Evolutionary conservation across 108 stramenopile genomes (phyloP), one percentile per base, ranked within the genome.

Genomic region (Licmophora abbreviata): DNA sequence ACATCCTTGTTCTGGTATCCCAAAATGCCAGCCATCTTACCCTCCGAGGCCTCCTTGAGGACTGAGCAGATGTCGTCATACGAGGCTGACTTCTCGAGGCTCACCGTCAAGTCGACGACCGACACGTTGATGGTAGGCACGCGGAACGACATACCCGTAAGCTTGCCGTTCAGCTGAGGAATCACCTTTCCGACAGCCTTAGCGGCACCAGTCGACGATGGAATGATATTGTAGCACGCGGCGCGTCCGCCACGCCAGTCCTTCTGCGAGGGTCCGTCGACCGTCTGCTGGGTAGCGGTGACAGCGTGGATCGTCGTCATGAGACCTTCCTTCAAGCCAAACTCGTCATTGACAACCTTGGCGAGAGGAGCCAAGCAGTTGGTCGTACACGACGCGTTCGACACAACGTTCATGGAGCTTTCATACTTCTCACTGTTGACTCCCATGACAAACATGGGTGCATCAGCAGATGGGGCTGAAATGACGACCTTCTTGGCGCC

Each of bases 261-360:
- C 92, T 96, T 98, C 68, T 92, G 85, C 68, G 87, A 85, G 14
- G 97, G 94, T 33, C 93, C 93, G 73, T 98, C 97, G 35, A 98
- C 97, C 23, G 95, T 95, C 63, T 93, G 92, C 64, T 98, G 97
- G 37, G 95, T 96, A 48, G 97, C 97, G 32, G 97, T 98, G n/a
- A 96, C 94, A 48, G 95, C 93, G 64, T 98, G 97, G 55, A 98
- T 93, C 24, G 97, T 98, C 67, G 95, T 97, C 97, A 98, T 98
- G 28, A 98, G 81, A 51, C 88, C 97, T 53, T 96, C 94, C 74
- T 88, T 81, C 29, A 98, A 73, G 40, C 95, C 95, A 64, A 93
- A 98, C 55, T 88, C 92, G 57, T 98, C 97, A 64, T 98, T 88
- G 82, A 98, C 63, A 22, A 96, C 93, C 92, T 98, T 98, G 72